Percentiles rank a stretch among this genome's conserved stretches.
Conservation (phyloP, 257 asterid genomes). For the Ophiorrhiza pumila region DNA sequence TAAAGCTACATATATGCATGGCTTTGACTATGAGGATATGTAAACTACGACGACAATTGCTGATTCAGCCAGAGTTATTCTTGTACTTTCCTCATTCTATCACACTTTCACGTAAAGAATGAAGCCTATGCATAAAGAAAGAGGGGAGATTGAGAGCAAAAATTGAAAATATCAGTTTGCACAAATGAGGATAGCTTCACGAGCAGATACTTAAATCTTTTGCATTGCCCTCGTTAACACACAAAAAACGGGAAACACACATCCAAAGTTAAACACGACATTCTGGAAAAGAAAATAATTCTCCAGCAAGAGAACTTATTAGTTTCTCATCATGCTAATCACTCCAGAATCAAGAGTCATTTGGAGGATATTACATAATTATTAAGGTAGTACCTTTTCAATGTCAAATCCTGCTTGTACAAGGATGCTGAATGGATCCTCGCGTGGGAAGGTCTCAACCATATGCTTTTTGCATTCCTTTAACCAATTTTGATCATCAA, state of each 20-base stretch:
- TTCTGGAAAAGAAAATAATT: background rate
- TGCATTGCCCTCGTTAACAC: background rate
- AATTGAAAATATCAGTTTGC: background rate
- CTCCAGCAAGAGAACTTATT: background rate
- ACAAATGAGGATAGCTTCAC: background rate
- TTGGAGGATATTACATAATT: background rate
- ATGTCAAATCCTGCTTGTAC: conserved; percentile 89
- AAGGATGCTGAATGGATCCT: conserved; percentile 93
- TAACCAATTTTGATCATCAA: conserved; percentile 81
- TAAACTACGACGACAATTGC: background rate
- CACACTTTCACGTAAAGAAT: background rate
- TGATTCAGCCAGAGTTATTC: background rate
- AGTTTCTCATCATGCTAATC: background rate
- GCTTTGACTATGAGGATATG: background rate
- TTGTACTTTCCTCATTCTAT: background rate
- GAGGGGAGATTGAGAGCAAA: too few species aligned
- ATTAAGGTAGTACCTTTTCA: conserved; percentile 49
- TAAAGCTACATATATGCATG: background rate
- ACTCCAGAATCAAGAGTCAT: background rate
- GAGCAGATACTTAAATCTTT: background rate
- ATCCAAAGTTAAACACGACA: background rate
- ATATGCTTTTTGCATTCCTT: conserved; percentile 73
- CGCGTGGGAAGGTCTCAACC: conserved; percentile 85
- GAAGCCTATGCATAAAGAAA: background rate
- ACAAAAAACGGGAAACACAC: background rate